These are phyloP conservation scores for Thraustochytrium aureum DNA, from an alignment of 352 stramenopile genomes.

Conservation along the genomic window DNA sequence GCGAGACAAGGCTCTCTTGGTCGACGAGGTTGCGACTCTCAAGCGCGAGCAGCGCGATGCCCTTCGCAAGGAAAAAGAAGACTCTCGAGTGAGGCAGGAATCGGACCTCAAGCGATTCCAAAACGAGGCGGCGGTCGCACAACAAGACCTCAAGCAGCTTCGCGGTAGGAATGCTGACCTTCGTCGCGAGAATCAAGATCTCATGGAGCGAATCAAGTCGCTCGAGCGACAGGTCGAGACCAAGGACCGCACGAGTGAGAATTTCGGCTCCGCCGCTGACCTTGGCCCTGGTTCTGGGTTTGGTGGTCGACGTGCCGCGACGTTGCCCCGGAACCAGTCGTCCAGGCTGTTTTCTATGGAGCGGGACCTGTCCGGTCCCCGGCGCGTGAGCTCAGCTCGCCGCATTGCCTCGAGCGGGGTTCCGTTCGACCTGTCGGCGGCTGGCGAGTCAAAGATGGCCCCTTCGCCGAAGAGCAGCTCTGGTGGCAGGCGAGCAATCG, in stretches of 20 bases:
- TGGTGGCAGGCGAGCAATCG: too few species aligned
- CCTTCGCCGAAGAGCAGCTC: too few species aligned
- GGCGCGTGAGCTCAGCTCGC: too few species aligned
- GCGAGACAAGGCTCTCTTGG: neutral
- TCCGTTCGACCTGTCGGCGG: too few species aligned
- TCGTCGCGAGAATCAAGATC: slow-evolving; percentile 25
- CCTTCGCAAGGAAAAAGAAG: neutral
- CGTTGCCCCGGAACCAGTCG: too few species aligned
- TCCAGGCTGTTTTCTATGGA: too few species aligned
- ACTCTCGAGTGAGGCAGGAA: neutral
- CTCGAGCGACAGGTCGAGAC: slow-evolving; percentile 9
- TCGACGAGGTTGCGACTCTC: neutral
- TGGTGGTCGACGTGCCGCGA: too few species aligned
- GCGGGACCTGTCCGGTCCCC: too few species aligned
- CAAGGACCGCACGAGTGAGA: neutral
- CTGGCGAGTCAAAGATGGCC: too few species aligned
- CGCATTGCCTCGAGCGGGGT: too few species aligned
- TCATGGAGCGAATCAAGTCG: slow-evolving; percentile 5
- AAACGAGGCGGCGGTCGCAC: neutral
- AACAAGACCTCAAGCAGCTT: neutral
- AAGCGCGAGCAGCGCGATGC: neutral
- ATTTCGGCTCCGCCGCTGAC: too few species aligned
- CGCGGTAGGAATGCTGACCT: slow-evolving; percentile 6
- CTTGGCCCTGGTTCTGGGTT: too few species aligned
- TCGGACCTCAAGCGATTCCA: neutral